Base-by-base conservation (phyloP, 345 rosid genomes). In the Lepidium sativum region DNA sequence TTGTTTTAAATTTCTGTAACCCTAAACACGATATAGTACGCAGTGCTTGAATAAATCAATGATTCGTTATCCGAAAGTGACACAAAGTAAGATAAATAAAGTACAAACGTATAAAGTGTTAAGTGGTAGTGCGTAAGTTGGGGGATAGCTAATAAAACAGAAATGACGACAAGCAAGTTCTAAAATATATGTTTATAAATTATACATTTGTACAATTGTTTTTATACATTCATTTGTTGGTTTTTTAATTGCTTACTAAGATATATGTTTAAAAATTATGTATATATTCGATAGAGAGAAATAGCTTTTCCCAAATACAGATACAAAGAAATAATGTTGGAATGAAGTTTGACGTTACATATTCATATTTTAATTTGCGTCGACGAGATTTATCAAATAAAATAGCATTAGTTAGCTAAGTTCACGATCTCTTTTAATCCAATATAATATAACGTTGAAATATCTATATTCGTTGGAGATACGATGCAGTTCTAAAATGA, bases 381-480 rank as follows among this genome's bases (percentile, higher is more conserved):
- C 18, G 23, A 37, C 34, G 11, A 20, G 10, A 4, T 27, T 15
- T 17, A 56, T 18, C 32, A 39, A 17, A 52, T 50, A 41, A 42
- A 27, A 35, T 32, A 50, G 33, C 52, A 31, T 20, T 16, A 52
- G 48, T 13, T 61, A 70, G 68, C 52, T 34, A 61, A 51, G 38
- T 43, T 16, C 74, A 69, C 57, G 75, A 62, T 23, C 45, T 60
- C 37, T 10, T 25, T 25, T 40, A 41, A 14, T 59, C 17, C 20
- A 10, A 34, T 48, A 20, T 41, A 41, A 33, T 45, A 43, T 15
- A 42, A n/a, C 33, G 49, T 59, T 40, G 55, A 34, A 3, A 45
- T 17, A 42, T 40, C 9, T 21, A 27, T 21, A 61, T 43, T 69
- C 33, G 41, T 9, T 70, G 49, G 74, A 43, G 60, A 15, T 29